Evolutionary conservation across 805 yeast genomes (phyloP), one percentile per base, ranked within the genome.

Genomic region (Saturnispora sanitii): DNA sequence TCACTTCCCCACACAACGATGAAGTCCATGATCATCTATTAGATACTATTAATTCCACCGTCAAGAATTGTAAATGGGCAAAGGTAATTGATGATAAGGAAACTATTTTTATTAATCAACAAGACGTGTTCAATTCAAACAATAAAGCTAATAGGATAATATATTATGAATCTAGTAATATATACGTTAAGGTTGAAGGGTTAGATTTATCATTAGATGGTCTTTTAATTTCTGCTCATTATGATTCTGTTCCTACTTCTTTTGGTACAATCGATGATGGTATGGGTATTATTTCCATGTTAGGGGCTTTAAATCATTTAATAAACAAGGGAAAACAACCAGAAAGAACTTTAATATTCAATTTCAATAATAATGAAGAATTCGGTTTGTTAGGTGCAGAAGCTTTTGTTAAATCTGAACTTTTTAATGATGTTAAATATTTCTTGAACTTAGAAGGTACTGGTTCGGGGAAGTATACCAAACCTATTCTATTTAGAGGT

Each of bases 221-320:
- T 1, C 58, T 87, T 4, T 60, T 87, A 32, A 56, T 88, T 3
- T 80, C 92, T 50, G 87, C 96, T 4, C 96, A 88, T 62, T 88
- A 66, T 52, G 96, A 87, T 61, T 76, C 90, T 6, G 96, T 87
- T 6, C 94, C 95, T 17, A 75, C 94, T 2, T 77, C 86, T 4
- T 76, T 66, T 50, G 96, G 96, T 23, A 77, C 92, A 2, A 88
- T 96, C 2, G 96, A 88, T 57, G 95, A 86, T 54, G 96, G 96
- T 1, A 77, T 79, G 65, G 96, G 96, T 7, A 68, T 85, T 45
- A 94, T 87, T 1, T 71, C 92, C 8, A 64, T 87, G 68, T 61
- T 87, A 36, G 94, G 87, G 2, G 64, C 83, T 3, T 61, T 87
- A 44, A 68, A 75, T 31, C 61, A 74, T 50, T 73, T 65, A 49